A percentile compares a stretch with the other conserved stretches of the same genome.
phyloP scores from a whole-genome alignment of 2,329 filamentous ascomycete species.

The Xylaria arbuscula region DNA sequence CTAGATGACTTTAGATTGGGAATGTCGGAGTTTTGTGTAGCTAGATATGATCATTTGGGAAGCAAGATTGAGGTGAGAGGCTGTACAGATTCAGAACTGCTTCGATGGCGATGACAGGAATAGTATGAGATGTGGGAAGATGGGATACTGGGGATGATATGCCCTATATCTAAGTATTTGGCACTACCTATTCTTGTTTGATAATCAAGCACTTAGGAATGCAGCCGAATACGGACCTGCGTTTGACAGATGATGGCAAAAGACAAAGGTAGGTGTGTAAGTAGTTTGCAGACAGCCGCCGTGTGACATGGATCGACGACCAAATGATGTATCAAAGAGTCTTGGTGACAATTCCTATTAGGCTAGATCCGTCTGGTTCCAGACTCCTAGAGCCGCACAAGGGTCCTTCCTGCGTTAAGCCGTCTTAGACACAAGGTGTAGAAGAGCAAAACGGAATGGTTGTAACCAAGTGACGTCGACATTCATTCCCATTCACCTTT shows the following conservation, averaged over 20 bases:
- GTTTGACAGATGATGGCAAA: not conserved
- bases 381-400: slow-evolving; percentile 7
- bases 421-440: not conserved
- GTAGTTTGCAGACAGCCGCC: slow-evolving; percentile 5
- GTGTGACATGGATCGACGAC: not conserved
- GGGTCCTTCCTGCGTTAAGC: not conserved
- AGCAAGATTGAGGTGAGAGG: too few relatives aligned
- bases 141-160: not conserved
- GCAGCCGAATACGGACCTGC: not conserved
- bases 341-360: slow-evolving; percentile 15
- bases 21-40: not conserved
- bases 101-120: not conserved
- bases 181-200: not conserved
- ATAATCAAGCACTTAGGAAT: not conserved
- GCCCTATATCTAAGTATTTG: not conserved
- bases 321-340: not conserved
- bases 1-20: not conserved
- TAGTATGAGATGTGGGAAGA: not conserved
- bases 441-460: too few relatives aligned
- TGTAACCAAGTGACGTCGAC: not conserved
- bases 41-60: not conserved
- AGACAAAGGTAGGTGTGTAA: not conserved
- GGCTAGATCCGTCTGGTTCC: not conserved
- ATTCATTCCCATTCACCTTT: not conserved
- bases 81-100: not conserved